These are phyloP conservation scores for Blastobotrys petasosporus DNA, from an alignment of 1,139 yeast genomes.

Conservation along the genomic window DNA sequence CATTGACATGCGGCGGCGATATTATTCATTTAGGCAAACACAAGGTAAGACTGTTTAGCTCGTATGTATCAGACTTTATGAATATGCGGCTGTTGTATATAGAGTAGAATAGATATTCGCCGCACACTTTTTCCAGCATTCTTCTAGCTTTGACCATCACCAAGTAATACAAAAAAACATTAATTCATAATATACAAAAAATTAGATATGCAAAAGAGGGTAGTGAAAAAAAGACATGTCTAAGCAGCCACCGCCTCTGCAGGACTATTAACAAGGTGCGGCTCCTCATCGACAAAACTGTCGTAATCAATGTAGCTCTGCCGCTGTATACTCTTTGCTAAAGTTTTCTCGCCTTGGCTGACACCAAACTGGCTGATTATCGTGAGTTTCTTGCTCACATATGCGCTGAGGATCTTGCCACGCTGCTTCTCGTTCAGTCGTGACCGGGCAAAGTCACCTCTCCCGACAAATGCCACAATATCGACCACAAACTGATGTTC, in stretches of 20 bases:
- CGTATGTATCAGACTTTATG: no score
- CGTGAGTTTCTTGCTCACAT: constrained; percentile 45
- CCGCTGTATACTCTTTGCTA: constrained; percentile 21
- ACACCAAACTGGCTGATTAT: constrained; percentile 35
- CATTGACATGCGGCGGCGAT: no score
- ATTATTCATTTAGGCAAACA: no score
- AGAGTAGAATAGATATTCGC: no score
- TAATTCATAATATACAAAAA: no score
- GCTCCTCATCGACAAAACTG: not conserved
- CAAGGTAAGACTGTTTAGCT: no score
- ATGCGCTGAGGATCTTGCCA: constrained; percentile 52
- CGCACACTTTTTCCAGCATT: no score
- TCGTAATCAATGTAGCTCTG: constrained; percentile 5
- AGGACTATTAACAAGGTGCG: not conserved
- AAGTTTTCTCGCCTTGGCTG: constrained; percentile 25
- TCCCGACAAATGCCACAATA: constrained; percentile 70
- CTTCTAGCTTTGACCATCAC: no score
- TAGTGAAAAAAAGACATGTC: not conserved
- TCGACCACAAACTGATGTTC: constrained; percentile 84
- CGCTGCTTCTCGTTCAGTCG: constrained; percentile 73
- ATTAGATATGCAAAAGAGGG: no score
- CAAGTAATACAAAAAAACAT: no score
- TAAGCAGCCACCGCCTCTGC: not conserved
- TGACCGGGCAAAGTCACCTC: constrained; percentile 61
- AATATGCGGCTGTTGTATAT: no score